A percentile compares a stretch with the other conserved stretches of the same genome.
Evolutionary conservation across 2,329 filamentous ascomycete genomes (phyloP).

Genomic region (Thelonectria rubi): DNA sequence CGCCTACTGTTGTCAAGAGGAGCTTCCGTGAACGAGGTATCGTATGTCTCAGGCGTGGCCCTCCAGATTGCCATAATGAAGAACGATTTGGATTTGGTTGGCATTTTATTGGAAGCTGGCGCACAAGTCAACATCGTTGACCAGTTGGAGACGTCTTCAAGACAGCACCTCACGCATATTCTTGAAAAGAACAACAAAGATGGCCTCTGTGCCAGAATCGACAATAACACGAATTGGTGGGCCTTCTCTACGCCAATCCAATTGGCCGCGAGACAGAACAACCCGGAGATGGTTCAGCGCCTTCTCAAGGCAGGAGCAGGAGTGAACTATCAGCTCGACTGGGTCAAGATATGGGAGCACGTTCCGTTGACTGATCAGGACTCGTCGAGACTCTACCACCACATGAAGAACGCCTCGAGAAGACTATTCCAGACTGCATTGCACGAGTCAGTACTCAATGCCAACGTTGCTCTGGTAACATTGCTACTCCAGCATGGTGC

Average conservation of each 20-base stretch:
- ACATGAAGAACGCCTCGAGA: neutral
- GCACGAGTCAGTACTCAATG: slow-evolving; percentile 4
- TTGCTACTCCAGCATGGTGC: neutral
- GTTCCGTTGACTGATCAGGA: neutral
- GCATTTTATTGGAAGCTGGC: neutral
- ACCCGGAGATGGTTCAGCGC: neutral
- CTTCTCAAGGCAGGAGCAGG: neutral
- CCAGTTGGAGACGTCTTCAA: neutral
- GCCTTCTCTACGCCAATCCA: neutral
- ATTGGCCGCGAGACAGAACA: neutral
- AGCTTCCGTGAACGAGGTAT: neutral
- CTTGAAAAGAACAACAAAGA: neutral
- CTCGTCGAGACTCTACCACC: neutral
- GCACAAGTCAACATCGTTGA: neutral
- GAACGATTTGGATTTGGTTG: neutral
- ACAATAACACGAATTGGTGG: neutral
- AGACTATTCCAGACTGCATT: neutral
- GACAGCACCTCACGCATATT: neutral
- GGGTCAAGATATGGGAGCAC: neutral
- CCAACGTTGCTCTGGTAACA: neutral
- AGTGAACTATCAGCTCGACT: neutral
- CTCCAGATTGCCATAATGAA: slow-evolving; percentile 4
- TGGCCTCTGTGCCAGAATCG: neutral
- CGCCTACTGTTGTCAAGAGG: neutral
- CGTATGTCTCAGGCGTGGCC: neutral